A percentile compares a stretch with the other conserved stretches of the same genome.
phyloP scores from a whole-genome alignment of 345 rosid species.

The Populus tremula region DNA sequence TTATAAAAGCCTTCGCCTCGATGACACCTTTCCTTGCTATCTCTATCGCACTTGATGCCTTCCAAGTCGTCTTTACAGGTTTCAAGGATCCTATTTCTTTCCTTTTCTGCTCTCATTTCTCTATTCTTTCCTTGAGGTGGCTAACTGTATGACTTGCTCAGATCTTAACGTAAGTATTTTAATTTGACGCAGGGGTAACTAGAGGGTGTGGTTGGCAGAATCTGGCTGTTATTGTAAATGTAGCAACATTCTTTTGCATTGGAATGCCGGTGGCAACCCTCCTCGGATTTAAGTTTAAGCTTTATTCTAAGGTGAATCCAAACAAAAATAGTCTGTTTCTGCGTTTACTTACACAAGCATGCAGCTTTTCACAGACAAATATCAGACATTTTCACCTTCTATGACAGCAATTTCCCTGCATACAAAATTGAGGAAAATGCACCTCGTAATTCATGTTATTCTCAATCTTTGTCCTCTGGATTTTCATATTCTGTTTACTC shows the following conservation, averaged over 20 bases:
- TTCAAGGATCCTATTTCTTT: neutral
- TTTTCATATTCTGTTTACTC: neutral
- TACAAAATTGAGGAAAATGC: neutral
- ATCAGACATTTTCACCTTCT: neutral
- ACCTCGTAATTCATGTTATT: too few relatives aligned
- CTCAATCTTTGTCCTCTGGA: neutral
- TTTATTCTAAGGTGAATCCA: conserved; percentile 43
- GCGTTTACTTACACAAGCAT: too few relatives aligned
- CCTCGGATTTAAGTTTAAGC: conserved; percentile 53
- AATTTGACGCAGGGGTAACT: conserved; percentile 46
- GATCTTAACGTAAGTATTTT: neutral
- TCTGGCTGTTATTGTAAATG: conserved; percentile 47
- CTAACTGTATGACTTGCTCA: neutral
- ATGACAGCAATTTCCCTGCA: neutral
- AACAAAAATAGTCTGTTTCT: neutral
- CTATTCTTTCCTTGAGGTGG: neutral
- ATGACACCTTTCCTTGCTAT: conserved; percentile 55
- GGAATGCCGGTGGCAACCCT: conserved; percentile 50
- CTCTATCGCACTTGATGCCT: conserved; percentile 52
- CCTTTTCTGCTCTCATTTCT: neutral
- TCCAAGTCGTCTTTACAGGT: conserved; percentile 73
- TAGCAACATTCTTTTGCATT: conserved; percentile 47
- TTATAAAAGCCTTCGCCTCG: conserved; percentile 44
- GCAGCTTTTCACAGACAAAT: too few relatives aligned
- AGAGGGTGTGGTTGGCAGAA: conserved; percentile 86